These are phyloP conservation scores for Labyrinthula sp. DNA, from an alignment of 352 stramenopile species.

Conservation along the genomic window DNA sequence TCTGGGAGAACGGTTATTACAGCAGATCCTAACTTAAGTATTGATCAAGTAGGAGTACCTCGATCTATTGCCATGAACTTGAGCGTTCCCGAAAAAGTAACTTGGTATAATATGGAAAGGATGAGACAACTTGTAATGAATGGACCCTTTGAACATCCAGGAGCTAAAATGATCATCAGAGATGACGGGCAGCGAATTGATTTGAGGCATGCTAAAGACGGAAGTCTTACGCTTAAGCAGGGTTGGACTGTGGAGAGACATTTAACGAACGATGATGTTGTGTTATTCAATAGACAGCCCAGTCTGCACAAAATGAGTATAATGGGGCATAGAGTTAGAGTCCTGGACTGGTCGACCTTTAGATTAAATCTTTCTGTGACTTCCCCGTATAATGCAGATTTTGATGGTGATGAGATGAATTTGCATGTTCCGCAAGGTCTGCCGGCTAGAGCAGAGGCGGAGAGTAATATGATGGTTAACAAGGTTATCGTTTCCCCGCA, in stretches of 20 bases:
- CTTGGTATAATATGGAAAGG: conserved; percentile 86
- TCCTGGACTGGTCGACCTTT: conserved; percentile 98
- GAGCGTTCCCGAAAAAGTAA: conserved; percentile 93
- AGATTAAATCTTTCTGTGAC: conserved; percentile 91
- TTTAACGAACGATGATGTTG: conserved; percentile 87
- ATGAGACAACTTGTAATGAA: conserved; percentile 84
- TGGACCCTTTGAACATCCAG: conserved; percentile 80
- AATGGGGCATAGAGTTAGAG: conserved; percentile 94
- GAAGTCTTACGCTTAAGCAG: conserved; percentile 76
- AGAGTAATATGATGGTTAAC: conserved; percentile 94
- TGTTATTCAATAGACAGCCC: conserved; percentile 98
- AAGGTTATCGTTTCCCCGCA: conserved; percentile 94
- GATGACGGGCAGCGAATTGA: conserved; percentile 88
- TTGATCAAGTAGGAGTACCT: conserved; percentile 89
- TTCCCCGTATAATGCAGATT: conserved; percentile 98
- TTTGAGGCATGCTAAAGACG: conserved; percentile 90
- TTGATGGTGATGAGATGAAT: conserved; percentile 99
- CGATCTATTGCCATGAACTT: conserved; percentile 90
- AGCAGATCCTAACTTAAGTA: conserved; percentile 91
- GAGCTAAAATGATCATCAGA: conserved; percentile 92
- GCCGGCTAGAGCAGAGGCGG: conserved; percentile 77
- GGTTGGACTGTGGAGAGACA: conserved; percentile 97
- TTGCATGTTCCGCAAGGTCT: conserved; percentile 91
- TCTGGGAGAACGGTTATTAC: conserved; percentile 97
- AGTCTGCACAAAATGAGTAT: conserved; percentile 99